Percentiles rank a stretch among this genome's conserved stretches.
These are phyloP conservation scores for Fagus crenata DNA, from an alignment of 306 rosid genomes.

Conservation along the genomic window DNA sequence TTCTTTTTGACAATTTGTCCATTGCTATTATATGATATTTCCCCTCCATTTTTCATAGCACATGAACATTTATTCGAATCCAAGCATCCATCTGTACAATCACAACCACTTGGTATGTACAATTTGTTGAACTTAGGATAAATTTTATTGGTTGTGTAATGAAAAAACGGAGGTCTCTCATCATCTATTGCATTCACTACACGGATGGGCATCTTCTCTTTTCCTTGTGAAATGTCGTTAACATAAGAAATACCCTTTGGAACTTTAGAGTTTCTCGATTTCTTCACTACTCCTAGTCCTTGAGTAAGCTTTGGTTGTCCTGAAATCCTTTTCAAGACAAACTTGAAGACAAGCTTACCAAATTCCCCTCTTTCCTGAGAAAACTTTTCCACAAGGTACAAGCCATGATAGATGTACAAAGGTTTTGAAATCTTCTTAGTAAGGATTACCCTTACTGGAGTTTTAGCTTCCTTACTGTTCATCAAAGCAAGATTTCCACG, in stretches of 20 bases:
- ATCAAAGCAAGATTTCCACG: conserved; percentile 49
- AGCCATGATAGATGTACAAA: conserved; percentile 35
- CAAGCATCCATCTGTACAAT: conserved; percentile 28
- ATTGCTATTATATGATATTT: conserved; percentile 6
- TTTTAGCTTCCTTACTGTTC: conserved; percentile 34
- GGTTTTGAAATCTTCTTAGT: background rate
- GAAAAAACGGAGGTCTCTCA: conserved; percentile 13
- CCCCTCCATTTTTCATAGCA: conserved; percentile 33
- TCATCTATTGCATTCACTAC: conserved; percentile 3
- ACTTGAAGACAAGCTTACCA: conserved; percentile 43
- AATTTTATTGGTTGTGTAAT: conserved; percentile 12
- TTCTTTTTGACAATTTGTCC: background rate
- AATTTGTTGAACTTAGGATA: conserved; percentile 8
- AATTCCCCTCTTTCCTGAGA: conserved; percentile 27
- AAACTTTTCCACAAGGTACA: conserved; percentile 32
- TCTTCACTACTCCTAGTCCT: background rate
- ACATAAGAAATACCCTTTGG: background rate
- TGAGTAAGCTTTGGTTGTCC: conserved; percentile 24
- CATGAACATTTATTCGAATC: conserved; percentile 29
- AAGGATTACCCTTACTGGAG: conserved; percentile 44
- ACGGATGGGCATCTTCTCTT: conserved; percentile 40
- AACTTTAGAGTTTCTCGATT: background rate
- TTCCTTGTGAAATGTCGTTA: conserved; percentile 37
- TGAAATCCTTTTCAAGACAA: conserved; percentile 15
- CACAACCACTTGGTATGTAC: conserved; percentile 2